Evolutionary conservation across 2,329 filamentous ascomycete species (phyloP).

Genomic region (Aspergillus oerlinghausenensis): DNA sequence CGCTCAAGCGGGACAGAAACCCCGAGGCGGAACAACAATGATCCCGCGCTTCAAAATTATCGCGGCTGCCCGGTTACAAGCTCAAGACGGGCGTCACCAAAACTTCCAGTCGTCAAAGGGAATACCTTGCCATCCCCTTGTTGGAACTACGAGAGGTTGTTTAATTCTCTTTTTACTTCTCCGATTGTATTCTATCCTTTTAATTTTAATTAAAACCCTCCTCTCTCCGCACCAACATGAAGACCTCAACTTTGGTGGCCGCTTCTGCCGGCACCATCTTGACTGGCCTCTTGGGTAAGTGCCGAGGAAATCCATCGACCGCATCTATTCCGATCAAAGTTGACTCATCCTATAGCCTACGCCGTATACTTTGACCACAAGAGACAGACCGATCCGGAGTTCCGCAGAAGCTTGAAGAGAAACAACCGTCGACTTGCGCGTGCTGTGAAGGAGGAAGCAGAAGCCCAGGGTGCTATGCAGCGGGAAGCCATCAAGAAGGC

Average conservation of each 20-base stretch:
- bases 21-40: constrained; percentile 35
- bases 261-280: constrained; percentile 56
- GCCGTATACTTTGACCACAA: constrained; percentile 64
- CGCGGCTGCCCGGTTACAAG: constrained; percentile 11
- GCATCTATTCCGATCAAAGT: not conserved
- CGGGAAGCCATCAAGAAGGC: constrained; percentile 66
- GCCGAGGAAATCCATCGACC: not conserved
- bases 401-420: constrained; percentile 54
- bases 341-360: constrained; percentile 45
- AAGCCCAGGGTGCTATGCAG: constrained; percentile 42
- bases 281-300: constrained; percentile 52
- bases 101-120: not conserved
- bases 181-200: constrained; percentile 5
- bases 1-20: constrained; percentile 27
- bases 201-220: not conserved
- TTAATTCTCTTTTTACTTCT: not conserved
- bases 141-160: not conserved
- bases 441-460: constrained; percentile 45
- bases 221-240: constrained; percentile 38
- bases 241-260: constrained; percentile 55
- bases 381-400: constrained; percentile 59
- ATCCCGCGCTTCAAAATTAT: constrained; percentile 32
- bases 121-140: not conserved
- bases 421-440: constrained; percentile 46
- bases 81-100: constrained; percentile 8